A percentile compares a stretch with the other conserved stretches of the same genome.
phyloP scores from a whole-genome alignment of 495 filamentous ascomycete species.

The Penicillium diatomitis region DNA sequence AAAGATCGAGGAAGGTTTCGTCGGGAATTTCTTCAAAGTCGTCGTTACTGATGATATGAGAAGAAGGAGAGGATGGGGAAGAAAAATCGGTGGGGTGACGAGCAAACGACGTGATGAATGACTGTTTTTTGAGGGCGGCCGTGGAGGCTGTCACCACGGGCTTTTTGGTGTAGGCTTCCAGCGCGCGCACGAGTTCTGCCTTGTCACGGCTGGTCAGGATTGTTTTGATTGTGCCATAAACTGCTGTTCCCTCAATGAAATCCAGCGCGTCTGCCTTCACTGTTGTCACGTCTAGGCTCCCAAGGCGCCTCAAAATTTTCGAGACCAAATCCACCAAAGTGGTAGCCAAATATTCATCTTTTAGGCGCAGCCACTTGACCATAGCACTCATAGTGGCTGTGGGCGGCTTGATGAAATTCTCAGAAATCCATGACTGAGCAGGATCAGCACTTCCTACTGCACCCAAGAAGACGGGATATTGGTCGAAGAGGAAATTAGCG shows the following conservation, averaged over 20 bases:
- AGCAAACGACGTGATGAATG: conserved; percentile 57
- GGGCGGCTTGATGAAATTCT: conserved; percentile 46
- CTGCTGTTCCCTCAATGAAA: conserved; percentile 53
- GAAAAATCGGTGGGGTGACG: conserved; percentile 33
- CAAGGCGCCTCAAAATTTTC: conserved; percentile 66
- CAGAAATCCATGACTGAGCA: conserved; percentile 31
- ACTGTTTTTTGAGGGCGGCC: conserved; percentile 50
- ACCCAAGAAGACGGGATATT: conserved; percentile 68
- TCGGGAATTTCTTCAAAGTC: conserved; percentile 39
- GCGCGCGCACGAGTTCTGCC: conserved; percentile 67
- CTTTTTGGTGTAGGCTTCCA: conserved; percentile 66
- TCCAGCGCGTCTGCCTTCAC: conserved; percentile 50
- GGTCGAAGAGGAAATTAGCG: conserved; percentile 72
- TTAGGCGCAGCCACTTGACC: conserved; percentile 73
- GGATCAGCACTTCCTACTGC: conserved; percentile 45
- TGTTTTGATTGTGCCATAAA: conserved; percentile 51
- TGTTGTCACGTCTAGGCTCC: conserved; percentile 54
- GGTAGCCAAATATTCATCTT: conserved; percentile 71
- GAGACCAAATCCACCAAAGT: conserved; percentile 58
- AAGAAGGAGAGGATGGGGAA: conserved; percentile 22
- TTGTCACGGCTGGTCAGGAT: conserved; percentile 69
- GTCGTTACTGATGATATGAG: conserved; percentile 27
- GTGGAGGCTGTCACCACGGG: conserved; percentile 38
- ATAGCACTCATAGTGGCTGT: conserved; percentile 55
- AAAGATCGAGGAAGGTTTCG: conserved; percentile 34